These are phyloP conservation scores for Podospora pseudopauciseta DNA, from an alignment of 495 filamentous ascomycete species.

Conservation along the genomic window DNA sequence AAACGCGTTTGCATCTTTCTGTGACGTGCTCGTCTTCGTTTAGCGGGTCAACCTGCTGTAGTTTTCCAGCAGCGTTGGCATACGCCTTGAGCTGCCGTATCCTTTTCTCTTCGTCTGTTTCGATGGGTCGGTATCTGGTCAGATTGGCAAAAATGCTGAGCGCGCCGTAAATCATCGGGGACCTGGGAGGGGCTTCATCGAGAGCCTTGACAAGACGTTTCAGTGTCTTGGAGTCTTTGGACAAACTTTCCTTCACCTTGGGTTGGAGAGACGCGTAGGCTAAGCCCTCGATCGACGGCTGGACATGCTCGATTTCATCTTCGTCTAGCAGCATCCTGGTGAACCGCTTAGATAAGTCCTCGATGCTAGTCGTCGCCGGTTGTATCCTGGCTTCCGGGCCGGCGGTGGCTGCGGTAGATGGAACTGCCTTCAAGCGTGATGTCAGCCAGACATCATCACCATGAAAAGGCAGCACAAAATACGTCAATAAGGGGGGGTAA, in stretches of 20 bases:
- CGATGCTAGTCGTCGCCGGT: constrained; percentile 53
- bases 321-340: constrained; percentile 64
- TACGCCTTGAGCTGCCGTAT: constrained; percentile 89
- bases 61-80: constrained; percentile 70
- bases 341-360: constrained; percentile 74
- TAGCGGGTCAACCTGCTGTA: constrained; percentile 60
- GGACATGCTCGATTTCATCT: constrained; percentile 52
- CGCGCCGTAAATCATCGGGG: constrained; percentile 75
- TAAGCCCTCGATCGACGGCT: constrained; percentile 83
- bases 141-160: constrained; percentile 81
- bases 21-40: constrained; percentile 72
- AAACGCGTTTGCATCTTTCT: constrained; percentile 69
- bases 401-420: constrained; percentile 34
- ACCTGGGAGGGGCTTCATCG: constrained; percentile 55
- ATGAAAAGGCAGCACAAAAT: constrained; percentile 13
- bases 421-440: constrained; percentile 50
- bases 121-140: constrained; percentile 70
- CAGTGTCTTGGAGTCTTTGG: constrained; percentile 62
- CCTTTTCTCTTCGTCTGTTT: constrained; percentile 87
- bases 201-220: constrained; percentile 62
- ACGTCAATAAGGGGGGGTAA: constrained; percentile 15
- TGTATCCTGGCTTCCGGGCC: constrained; percentile 39
- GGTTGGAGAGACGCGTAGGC: constrained; percentile 85
- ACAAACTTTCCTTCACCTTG: constrained; percentile 74
- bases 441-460: constrained; percentile 45